A percentile compares a stretch with the other conserved stretches of the same genome.
Evolutionary conservation across 2,329 filamentous ascomycete species (phyloP).

Genomic region (Microdochium nivale): DNA sequence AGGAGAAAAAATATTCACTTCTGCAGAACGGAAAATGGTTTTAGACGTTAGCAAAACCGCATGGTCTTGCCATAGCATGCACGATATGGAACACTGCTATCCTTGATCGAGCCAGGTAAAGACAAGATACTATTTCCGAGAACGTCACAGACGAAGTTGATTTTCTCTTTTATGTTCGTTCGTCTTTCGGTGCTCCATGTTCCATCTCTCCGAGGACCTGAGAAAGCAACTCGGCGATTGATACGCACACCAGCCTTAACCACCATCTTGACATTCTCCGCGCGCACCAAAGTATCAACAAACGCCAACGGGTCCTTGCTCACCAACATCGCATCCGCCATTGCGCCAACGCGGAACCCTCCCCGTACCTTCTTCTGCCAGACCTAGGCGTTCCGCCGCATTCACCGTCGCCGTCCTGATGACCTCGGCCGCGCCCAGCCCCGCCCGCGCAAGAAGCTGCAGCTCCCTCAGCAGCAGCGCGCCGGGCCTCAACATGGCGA

Average conservation of each 20-base stretch:
- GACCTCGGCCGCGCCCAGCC: not conserved
- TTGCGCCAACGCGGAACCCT: not conserved
- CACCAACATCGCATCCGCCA: not conserved
- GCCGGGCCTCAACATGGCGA: not conserved
- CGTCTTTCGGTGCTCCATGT: too few species aligned
- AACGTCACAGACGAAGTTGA: too few species aligned
- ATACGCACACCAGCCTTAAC: not conserved
- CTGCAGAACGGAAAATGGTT: too few species aligned
- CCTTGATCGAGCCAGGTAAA: too few species aligned
- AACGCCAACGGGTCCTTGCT: not conserved
- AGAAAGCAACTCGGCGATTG: too few species aligned
- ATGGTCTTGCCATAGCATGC: too few species aligned
- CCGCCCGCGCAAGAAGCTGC: not conserved
- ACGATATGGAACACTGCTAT: too few species aligned
- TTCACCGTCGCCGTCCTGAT: not conserved
- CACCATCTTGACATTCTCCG: not conserved
- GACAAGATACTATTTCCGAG: too few species aligned
- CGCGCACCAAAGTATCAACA: not conserved
- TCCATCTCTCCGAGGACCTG: too few species aligned
- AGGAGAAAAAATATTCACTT: too few species aligned
- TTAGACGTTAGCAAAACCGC: too few species aligned
- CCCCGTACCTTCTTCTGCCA: not conserved
- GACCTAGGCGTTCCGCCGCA: not conserved
- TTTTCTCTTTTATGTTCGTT: too few species aligned
- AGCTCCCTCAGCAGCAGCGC: not conserved